Evolutionary conservation across 805 yeast species (phyloP).

Genomic region (Teunomyces stri): DNA sequence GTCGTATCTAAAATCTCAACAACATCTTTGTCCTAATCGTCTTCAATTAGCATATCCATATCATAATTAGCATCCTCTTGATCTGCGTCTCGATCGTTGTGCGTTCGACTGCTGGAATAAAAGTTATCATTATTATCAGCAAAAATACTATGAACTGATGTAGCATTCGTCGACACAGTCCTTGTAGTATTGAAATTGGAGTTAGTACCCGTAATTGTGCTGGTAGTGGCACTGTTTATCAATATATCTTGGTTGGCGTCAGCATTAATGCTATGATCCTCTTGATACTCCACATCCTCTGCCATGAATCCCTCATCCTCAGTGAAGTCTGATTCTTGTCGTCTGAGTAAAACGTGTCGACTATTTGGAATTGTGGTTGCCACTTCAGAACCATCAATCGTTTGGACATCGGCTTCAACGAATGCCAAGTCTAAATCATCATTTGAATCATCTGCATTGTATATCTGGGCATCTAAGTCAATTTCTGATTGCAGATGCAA

Average conservation of each 20-base stretch:
- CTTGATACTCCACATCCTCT: constrained; percentile 45
- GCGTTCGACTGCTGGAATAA: constrained; percentile 1
- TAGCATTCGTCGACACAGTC: constrained; percentile 15
- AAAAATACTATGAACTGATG: constrained; percentile 11
- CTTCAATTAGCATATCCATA: constrained; percentile 46
- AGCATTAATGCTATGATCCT: constrained; percentile 31
- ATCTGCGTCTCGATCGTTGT: constrained; percentile 6
- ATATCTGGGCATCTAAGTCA: constrained; percentile 48
- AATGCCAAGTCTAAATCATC: constrained; percentile 8
- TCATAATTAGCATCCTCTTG: constrained; percentile 30
- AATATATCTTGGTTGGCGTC: constrained; percentile 17
- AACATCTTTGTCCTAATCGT: constrained; percentile 1
- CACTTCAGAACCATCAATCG: not conserved
- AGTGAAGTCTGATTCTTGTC: not conserved
- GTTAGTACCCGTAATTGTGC: constrained; percentile 7
- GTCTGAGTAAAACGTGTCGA: not conserved
- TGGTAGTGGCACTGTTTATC: constrained; percentile 13
- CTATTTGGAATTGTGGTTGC: constrained; percentile 2
- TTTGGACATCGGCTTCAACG: not conserved
- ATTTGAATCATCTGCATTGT: constrained; percentile 38
- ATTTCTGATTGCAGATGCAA: constrained; percentile 11
- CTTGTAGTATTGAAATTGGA: constrained; percentile 15
- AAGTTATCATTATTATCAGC: not conserved
- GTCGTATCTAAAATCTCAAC: not conserved
- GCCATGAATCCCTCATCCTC: constrained; percentile 46